Conservation (phyloP, 2,329 filamentous ascomycete genomes). For the Niveomyces coronatus region DNA sequence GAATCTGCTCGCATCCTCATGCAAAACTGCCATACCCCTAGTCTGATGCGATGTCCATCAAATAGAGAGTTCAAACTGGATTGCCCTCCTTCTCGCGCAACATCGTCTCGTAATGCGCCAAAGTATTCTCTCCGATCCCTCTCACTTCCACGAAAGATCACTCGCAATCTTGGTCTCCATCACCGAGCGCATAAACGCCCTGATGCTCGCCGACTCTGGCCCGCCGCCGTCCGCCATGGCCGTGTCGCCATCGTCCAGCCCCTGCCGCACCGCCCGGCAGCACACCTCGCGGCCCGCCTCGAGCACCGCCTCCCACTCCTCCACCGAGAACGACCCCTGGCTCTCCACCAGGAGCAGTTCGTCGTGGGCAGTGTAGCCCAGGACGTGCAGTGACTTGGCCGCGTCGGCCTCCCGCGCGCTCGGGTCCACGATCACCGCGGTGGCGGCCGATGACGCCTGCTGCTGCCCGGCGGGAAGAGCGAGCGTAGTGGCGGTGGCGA, state of each 20-base stretch:
- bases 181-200: constrained; percentile 50
- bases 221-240: constrained; percentile 34
- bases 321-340: constrained; percentile 64
- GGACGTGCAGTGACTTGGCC: constrained; percentile 67
- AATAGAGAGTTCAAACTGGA: no score
- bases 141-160: constrained; percentile 49
- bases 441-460: constrained; percentile 16
- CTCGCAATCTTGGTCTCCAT: constrained; percentile 44
- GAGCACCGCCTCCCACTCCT: constrained; percentile 64
- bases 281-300: constrained; percentile 57
- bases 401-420: constrained; percentile 49
- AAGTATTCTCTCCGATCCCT: no score
- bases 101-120: no score
- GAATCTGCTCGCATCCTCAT: no score
- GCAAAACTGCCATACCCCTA: no score
- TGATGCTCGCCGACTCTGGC: constrained; percentile 38
- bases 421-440: constrained; percentile 45
- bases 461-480: constrained; percentile 40
- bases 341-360: constrained; percentile 72
- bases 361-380: constrained; percentile 67
- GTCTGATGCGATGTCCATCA: no score
- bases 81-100: no score
- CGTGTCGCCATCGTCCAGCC: constrained; percentile 28
- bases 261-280: constrained; percentile 28
- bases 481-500: constrained; percentile 55